Conservation (phyloP, 495 filamentous ascomycete genomes). For the Penicillium macrosclerotiorum region DNA sequence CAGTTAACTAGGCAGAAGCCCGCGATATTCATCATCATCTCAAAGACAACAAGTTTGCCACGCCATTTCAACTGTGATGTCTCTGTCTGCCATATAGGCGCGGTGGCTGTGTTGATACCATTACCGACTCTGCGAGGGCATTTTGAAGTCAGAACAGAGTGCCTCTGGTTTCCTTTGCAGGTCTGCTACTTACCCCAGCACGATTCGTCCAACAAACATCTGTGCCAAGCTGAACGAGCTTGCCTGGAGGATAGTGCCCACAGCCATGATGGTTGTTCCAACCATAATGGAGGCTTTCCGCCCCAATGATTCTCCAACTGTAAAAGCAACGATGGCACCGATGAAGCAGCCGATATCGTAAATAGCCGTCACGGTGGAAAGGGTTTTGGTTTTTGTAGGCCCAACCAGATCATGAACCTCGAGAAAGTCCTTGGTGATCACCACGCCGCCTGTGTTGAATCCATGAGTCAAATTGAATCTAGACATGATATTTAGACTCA, state of each 20-base stretch:
- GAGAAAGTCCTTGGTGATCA: conserved; percentile 17
- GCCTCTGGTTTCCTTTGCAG: too few relatives aligned
- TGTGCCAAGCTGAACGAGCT: conserved; percentile 41
- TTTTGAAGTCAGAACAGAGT: too few relatives aligned
- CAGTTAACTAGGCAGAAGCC: conserved; percentile 55
- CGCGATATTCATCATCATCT: conserved; percentile 59
- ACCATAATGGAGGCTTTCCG: conserved; percentile 47
- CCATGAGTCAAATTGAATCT: conserved; percentile 4
- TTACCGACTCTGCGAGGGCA: conserved; percentile 64
- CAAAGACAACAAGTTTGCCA: conserved; percentile 59
- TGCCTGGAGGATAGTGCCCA: conserved; percentile 53
- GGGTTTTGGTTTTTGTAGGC: conserved; percentile 17
- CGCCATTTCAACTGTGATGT: conserved; percentile 57
- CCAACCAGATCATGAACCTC: too few relatives aligned
- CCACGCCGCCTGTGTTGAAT: conserved; percentile 4
- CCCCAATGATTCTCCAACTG: conserved; percentile 47
- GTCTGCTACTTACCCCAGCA: too few relatives aligned
- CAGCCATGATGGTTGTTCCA: conserved; percentile 48
- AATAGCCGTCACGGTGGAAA: conserved; percentile 18
- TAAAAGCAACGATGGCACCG: conserved; percentile 42
- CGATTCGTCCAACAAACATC: conserved; percentile 41
- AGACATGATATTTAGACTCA: background rate
- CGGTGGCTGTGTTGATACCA: conserved; percentile 63
- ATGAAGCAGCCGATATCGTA: conserved; percentile 46
- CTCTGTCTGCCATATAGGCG: conserved; percentile 64